These are phyloP conservation scores for Asterella californica DNA, from an alignment of 225 moss, liverwort and hornwort species.

Conservation along the genomic window DNA sequence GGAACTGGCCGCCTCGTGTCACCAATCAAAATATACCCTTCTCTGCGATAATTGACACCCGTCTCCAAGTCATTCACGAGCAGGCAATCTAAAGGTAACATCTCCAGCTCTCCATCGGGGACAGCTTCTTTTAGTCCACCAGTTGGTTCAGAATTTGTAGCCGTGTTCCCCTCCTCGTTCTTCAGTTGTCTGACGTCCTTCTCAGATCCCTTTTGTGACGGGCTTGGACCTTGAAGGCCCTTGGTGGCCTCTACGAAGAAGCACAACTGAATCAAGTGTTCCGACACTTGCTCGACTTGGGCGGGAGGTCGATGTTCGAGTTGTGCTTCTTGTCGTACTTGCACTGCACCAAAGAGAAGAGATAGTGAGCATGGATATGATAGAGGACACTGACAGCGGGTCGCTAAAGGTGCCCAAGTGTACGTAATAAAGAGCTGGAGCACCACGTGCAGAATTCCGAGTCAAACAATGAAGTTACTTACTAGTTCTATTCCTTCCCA, in stretches of 20 bases:
- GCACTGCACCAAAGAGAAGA: conserved; percentile 34
- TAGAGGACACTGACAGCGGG: background rate
- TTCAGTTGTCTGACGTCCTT: conserved; percentile 7
- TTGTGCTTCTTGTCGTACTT: conserved; percentile 59
- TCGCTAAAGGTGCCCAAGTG: background rate
- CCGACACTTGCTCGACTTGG: conserved; percentile 57
- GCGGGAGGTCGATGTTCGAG: conserved; percentile 41
- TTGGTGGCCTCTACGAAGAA: conserved; percentile 43
- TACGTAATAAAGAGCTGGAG: background rate
- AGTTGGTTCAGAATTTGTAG: background rate
- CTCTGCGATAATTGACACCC: conserved; percentile 40
- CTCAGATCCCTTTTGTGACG: conserved; percentile 31
- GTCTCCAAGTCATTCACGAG: conserved; percentile 34
- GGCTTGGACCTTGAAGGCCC: conserved; percentile 16
- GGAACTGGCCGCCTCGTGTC: conserved; percentile 51
- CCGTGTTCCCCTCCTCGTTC: conserved; percentile 1
- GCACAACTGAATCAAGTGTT: conserved; percentile 57
- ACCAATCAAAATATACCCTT: conserved; percentile 31
- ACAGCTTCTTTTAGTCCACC: background rate
- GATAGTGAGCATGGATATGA: background rate
- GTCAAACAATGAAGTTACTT: conserved; percentile 1
- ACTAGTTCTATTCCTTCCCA: conserved; percentile 58
- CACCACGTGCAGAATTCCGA: background rate
- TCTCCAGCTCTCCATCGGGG: conserved; percentile 21
- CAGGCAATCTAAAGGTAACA: conserved; percentile 28